Evolutionary conservation across 805 yeast species (phyloP).

Genomic region (Metschnikowia dekortorum): DNA sequence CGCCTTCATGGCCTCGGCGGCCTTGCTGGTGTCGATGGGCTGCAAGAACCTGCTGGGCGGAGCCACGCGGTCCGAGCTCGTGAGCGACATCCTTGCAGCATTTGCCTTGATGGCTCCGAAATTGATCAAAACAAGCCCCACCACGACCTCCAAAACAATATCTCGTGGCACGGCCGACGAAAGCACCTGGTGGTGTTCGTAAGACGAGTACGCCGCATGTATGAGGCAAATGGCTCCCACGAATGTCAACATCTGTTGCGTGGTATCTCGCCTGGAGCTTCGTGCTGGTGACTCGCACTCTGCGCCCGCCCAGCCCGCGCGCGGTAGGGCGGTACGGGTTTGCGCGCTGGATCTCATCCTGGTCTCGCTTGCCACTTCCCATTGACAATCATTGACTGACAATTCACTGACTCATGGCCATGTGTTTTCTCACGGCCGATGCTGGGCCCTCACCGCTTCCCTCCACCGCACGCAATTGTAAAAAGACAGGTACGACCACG

Average conservation of each 20-base stretch:
- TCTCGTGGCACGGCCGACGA: conserved; percentile 37
- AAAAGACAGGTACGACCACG: conserved; percentile 87
- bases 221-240: conserved; percentile 21
- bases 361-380: too few species aligned
- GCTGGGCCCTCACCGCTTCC: conserved; percentile 19
- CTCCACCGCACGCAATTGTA: conserved; percentile 70
- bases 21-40: conserved; percentile 44
- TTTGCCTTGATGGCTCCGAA: conserved; percentile 34
- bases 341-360: too few species aligned
- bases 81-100: conserved; percentile 6
- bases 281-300: neutral
- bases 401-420: too few species aligned
- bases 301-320: too few species aligned
- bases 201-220: conserved; percentile 54
- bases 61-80: conserved; percentile 24
- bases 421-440: neutral
- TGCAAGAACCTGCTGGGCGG: conserved; percentile 34
- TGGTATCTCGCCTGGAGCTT: neutral
- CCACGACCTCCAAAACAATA: conserved; percentile 46
- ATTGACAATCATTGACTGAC: too few species aligned
- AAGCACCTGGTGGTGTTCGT: conserved; percentile 43
- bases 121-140: conserved; percentile 43
- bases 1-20: conserved; percentile 44
- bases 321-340: too few species aligned
- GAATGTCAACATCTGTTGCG: neutral